Percentiles rank a stretch among this genome's conserved stretches.
phyloP scores from a whole-genome alignment of 345 rosid species.

The Hibiscus trionum region DNA sequence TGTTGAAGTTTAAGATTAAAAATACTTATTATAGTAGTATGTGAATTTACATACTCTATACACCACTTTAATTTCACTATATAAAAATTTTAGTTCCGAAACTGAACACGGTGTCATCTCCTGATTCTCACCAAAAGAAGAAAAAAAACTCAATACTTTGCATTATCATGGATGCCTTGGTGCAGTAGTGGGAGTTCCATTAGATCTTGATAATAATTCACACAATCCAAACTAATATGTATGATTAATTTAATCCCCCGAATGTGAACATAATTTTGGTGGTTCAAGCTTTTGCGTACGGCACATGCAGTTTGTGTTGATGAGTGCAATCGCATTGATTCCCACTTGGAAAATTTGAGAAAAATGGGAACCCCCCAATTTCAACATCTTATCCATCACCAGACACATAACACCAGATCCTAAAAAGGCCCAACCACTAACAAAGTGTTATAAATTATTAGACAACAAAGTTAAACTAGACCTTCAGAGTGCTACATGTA shows the following conservation, averaged over 20 bases:
- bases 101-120: not conserved
- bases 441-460: not conserved
- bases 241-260: not conserved
- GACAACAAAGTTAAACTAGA: not conserved
- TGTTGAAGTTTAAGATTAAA: too few species aligned
- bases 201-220: not conserved
- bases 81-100: too few species aligned
- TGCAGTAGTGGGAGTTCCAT: not conserved
- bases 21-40: too few species aligned
- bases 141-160: not conserved
- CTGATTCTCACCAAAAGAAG: not conserved
- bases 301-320: not conserved
- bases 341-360: not conserved
- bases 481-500: not conserved
- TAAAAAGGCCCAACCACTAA: slow-evolving; percentile 16
- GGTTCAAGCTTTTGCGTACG: not conserved
- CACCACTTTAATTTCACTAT: too few species aligned
- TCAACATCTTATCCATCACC: not conserved
- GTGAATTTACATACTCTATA: too few species aligned
- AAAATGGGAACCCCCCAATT: not conserved
- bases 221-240: not conserved
- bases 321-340: not conserved
- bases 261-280: not conserved
- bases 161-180: not conserved
- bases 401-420: not conserved